Percentiles rank a stretch among this genome's conserved stretches.
phyloP scores from a whole-genome alignment of 768 basidiomycete genomes.

The Hydnomerulius pinastri region DNA sequence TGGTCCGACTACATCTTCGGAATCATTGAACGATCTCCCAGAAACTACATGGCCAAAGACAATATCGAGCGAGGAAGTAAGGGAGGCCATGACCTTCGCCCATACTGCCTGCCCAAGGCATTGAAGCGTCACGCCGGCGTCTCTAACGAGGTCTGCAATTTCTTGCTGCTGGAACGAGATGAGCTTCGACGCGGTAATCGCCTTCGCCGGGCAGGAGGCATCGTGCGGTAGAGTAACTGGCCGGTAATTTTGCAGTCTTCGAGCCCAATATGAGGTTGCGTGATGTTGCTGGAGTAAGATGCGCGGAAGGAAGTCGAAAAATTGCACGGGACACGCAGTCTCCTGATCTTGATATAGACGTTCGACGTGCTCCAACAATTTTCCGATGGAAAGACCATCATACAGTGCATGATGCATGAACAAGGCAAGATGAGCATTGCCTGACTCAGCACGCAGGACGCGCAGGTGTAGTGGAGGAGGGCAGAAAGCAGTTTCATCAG shows the following conservation, averaged over 20 bases:
- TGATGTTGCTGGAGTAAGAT: constrained; percentile 39
- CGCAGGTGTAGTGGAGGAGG: constrained; percentile 35
- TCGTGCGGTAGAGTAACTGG: constrained; percentile 21
- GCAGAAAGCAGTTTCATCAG: constrained; percentile 24
- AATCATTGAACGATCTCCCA: constrained; percentile 41
- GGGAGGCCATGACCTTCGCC: constrained; percentile 26
- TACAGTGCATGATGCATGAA: constrained; percentile 52
- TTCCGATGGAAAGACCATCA: constrained; percentile 45
- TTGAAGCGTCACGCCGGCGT: constrained; percentile 36
- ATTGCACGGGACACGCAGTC: constrained; percentile 27
- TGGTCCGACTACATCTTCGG: constrained; percentile 48
- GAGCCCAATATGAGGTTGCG: constrained; percentile 42
- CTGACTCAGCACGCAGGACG: constrained; percentile 9
- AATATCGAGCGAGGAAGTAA: constrained; percentile 32
- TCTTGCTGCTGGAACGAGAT: constrained; percentile 12
- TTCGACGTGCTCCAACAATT: constrained; percentile 35
- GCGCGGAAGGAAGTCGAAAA: constrained; percentile 39
- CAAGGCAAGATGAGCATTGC: constrained; percentile 31
- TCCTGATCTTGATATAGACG: constrained; percentile 29
- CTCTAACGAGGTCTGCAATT: constrained; percentile 14
- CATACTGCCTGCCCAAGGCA: constrained; percentile 37
- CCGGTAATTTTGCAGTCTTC: constrained; percentile 25
- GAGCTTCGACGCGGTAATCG: constrained; percentile 10
- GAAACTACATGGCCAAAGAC: constrained; percentile 51
- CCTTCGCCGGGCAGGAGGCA: constrained; percentile 10